Conservation (phyloP, 345 rosid species). For the Arabidopsis suecica region DNA sequence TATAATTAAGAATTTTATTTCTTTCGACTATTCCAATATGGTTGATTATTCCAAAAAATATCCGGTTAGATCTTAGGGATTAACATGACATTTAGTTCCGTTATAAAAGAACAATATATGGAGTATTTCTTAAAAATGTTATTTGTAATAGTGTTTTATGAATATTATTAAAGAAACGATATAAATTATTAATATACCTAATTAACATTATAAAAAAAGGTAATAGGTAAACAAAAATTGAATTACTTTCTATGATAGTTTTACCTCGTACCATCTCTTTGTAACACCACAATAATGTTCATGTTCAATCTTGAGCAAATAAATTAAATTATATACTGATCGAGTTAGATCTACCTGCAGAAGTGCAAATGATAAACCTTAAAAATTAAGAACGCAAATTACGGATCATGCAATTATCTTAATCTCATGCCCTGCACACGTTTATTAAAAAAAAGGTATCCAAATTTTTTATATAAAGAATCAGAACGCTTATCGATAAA, state of each 20-base stretch:
- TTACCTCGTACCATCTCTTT: neutral
- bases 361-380: neutral
- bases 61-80: no score
- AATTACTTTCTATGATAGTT: neutral
- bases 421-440: neutral
- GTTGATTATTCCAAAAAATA: neutral
- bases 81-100: no score
- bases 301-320: neutral
- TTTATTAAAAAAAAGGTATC: neutral
- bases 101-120: no score
- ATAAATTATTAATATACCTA: no score
- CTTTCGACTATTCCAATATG: neutral
- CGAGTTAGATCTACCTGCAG: neutral
- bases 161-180: no score
- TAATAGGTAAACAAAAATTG: no score
- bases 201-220: no score
- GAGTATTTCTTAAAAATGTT: no score
- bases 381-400: neutral
- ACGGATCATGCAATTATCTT: neutral
- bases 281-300: neutral
- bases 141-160: no score
- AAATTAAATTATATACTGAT: neutral
- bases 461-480: neutral
- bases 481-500: neutral
- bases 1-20: neutral